Percentiles rank a stretch among this genome's conserved stretches.
These are phyloP conservation scores for Aeminium ludgeri DNA, from an alignment of 495 filamentous ascomycete genomes.

Conservation along the genomic window DNA sequence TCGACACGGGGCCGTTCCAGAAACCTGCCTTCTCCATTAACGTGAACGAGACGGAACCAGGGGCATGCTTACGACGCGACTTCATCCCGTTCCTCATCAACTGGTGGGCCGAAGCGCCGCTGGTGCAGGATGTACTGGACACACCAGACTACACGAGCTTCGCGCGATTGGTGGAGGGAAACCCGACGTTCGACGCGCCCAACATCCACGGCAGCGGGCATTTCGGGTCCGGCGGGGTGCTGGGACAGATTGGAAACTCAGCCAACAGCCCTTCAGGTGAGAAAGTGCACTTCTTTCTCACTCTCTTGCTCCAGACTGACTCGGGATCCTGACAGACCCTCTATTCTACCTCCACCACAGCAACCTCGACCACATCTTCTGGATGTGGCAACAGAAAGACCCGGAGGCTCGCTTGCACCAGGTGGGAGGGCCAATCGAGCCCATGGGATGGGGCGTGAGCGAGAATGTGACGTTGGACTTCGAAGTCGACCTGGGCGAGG, in stretches of 20 bases:
- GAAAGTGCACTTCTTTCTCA: too few relatives aligned
- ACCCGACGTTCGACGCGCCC: constrained; percentile 7
- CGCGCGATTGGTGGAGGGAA: constrained; percentile 3
- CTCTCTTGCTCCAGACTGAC: too few relatives aligned
- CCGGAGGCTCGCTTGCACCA: constrained; percentile 6
- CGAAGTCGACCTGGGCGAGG: constrained; percentile 6
- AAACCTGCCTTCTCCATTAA: constrained; percentile 3
- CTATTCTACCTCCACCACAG: constrained; percentile 2
- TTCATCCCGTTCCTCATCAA: constrained; percentile 9
- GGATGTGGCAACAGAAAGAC: constrained; percentile 7
- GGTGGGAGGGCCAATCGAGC: constrained; percentile 5
- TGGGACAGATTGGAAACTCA: constrained; percentile 8
- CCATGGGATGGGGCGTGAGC: constrained; percentile 1
- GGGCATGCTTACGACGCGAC: constrained; percentile 7
- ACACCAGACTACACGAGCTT: constrained; percentile 6
- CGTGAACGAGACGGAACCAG: background rate
- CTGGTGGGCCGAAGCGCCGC: background rate
- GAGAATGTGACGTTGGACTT: constrained; percentile 10
- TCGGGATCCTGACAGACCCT: background rate
- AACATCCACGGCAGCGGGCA: constrained; percentile 9
- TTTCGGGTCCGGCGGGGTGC: constrained; percentile 7
- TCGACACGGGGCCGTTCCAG: constrained; percentile 7
- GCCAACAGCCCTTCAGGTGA: constrained; percentile 3
- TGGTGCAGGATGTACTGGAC: constrained; percentile 2
- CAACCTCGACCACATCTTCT: constrained; percentile 9